These are phyloP conservation scores for Aspergillus funiculosus DNA, from an alignment of 495 filamentous ascomycete species.

Conservation along the genomic window DNA sequence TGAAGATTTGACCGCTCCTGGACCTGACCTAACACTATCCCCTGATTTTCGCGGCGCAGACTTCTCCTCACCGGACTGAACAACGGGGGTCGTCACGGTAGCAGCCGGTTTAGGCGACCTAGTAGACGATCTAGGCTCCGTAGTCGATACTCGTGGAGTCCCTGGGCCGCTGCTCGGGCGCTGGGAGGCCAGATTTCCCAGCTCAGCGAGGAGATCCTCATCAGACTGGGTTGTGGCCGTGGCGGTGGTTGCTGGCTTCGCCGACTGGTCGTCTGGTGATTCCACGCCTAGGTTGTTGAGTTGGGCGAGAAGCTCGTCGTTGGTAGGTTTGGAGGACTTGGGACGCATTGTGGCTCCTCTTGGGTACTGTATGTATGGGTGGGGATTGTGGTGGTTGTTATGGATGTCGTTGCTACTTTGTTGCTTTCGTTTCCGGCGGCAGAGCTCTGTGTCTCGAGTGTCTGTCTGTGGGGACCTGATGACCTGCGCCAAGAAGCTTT, in stretches of 20 bases:
- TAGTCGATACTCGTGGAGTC: slow-evolving; percentile 70
- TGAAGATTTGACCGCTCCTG: slow-evolving; percentile 46
- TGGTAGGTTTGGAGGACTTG: slow-evolving; percentile 54
- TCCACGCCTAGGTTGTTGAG: slow-evolving; percentile 68
- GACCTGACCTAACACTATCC: slow-evolving; percentile 67
- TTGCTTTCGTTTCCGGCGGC: too few species aligned
- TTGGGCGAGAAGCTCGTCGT: slow-evolving; percentile 77
- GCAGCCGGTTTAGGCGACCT: slow-evolving; percentile 54
- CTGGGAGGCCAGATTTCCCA: slow-evolving; percentile 69
- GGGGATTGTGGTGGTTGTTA: slow-evolving; percentile 9
- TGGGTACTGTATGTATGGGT: slow-evolving; percentile 5
- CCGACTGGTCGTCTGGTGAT: slow-evolving; percentile 23
- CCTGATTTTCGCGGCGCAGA: slow-evolving; percentile 58
- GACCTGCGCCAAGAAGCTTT: slow-evolving; percentile 24
- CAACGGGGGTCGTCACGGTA: slow-evolving; percentile 50
- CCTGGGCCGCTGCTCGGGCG: slow-evolving; percentile 65
- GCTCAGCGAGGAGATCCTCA: slow-evolving; percentile 75
- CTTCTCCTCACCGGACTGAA: slow-evolving; percentile 57
- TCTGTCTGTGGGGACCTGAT: slow-evolving; percentile 23
- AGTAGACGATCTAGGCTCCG: slow-evolving; percentile 41
- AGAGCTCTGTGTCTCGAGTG: slow-evolving; percentile 11
- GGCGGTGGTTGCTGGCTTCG: slow-evolving; percentile 38
- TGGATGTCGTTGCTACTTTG: neutral
- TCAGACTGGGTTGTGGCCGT: slow-evolving; percentile 42
- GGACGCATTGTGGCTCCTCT: slow-evolving; percentile 31